Evolutionary conservation across 2,329 filamentous ascomycete species (phyloP), one percentile per base, ranked within the genome.

Genomic region (Penicillium psychrosexuale): DNA sequence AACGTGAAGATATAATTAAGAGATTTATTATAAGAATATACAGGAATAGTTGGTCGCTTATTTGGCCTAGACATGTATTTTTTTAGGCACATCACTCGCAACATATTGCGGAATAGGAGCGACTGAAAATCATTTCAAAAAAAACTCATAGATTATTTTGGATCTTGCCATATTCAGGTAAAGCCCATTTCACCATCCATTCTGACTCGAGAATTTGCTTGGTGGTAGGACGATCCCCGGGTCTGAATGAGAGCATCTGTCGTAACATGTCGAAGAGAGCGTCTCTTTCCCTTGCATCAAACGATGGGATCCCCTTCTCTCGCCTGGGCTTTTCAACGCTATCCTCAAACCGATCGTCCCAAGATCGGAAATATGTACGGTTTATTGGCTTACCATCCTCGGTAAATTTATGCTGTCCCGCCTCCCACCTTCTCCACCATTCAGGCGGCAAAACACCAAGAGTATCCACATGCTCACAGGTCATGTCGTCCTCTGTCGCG

Each of bases 101-200:
- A 19, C 34, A 5, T 3, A 34, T n/a, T 7, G 13, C 13, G 13
- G 13, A 36, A 36, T n/a, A n/a, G 15, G 11, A 37, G 36, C 17
- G 36, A 12, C 13, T 24, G 3, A 24, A 39, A 8, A 24, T 24
- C 9, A 30, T 6, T n/a, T 7, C 12, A 19, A 19, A n/a, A 13
- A 40, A 15, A 43, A 8, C 27, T 43, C 40, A 30, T 43, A 5
- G 11, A 17, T 8, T 17, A 19, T 19, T 8, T 38, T 38, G 8
- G 15, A 37, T 47, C 52, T 54, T 59, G 27, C 51, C 40, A 53
- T 56, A 62, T 22, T 60, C 58, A 22, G 61, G 59, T 3, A 65
- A 13, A 51, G 62, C 63, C 62, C 58, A 69, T 47, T 59, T 60
- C 8, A 56, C 47, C 65, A 66, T 67, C 64, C 62, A 66, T 37